Conservation (phyloP, 1,139 yeast genomes). For the Kluyveromyces sp. region DNA sequence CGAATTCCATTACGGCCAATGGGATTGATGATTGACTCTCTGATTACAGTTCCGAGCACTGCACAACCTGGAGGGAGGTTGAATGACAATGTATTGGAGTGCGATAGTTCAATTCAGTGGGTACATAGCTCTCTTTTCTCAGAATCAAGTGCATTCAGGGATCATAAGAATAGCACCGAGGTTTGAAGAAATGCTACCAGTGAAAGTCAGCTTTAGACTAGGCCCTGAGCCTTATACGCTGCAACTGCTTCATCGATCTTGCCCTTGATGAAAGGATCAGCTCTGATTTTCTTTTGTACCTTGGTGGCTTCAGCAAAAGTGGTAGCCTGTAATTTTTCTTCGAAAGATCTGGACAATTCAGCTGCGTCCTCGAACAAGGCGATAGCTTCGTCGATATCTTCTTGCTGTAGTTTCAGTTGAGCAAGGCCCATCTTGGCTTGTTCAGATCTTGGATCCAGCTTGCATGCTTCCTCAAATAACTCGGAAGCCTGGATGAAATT, state of each 20-base stretch:
- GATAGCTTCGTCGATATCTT: constrained; percentile 77
- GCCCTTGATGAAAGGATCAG: constrained; percentile 51
- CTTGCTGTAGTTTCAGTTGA: constrained; percentile 80
- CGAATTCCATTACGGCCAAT: not conserved
- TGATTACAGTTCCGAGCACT: too few species aligned
- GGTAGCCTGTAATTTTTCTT: constrained; percentile 86
- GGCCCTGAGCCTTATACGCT: constrained; percentile 28
- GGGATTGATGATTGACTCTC: too few species aligned
- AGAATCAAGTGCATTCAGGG: not conserved
- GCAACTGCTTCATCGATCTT: constrained; percentile 41
- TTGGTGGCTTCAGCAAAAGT: constrained; percentile 89
- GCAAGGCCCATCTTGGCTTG: constrained; percentile 86
- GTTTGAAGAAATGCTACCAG: not conserved
- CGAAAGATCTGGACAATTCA: constrained; percentile 70
- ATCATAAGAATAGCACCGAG: not conserved
- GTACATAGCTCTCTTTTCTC: too few species aligned
- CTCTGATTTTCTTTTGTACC: constrained; percentile 65
- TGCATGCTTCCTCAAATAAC: constrained; percentile 68
- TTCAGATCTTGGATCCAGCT: constrained; percentile 81
- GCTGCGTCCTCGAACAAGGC: constrained; percentile 76
- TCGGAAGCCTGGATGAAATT: constrained; percentile 57
- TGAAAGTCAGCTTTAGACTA: constrained; percentile 8
- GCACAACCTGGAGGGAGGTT: not conserved
- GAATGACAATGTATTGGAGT: too few species aligned
- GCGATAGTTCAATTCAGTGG: too few species aligned